Base-by-base conservation (phyloP, 2,329 filamentous ascomycete species). In the Alternaria triticina region DNA sequence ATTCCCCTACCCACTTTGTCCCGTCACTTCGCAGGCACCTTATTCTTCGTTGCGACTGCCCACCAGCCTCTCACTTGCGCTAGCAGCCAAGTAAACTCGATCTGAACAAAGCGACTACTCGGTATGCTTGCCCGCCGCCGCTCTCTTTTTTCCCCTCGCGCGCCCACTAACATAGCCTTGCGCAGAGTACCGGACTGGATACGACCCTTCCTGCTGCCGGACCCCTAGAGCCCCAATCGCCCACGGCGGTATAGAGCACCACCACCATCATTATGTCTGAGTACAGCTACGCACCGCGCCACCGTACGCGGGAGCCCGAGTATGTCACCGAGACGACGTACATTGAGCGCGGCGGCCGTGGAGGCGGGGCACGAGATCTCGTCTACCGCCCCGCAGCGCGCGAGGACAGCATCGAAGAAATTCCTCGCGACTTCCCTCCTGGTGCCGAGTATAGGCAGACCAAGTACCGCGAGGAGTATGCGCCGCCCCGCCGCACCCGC, bases 391-490 rank as follows among this genome's bases (percentile, higher is more conserved):
- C 83, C 54, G 68, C 62, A 52, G 68, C 62, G 46, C 89, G 91
- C 68, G 90, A 94, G 77, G 90, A 93, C 74, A 94, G 90, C 79
- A 89, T 96, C 75, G 94, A 97, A 81, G 92, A 96, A 81, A 89
- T 96, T 64, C 88, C 89, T 68, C 89, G 93, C 70, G 92, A 96
- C 71, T 97, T 96, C 74, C 92, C 92, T 30, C 92, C 93, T 7
- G 89, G 74, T 76, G 78, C 73, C 75, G 81, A 83, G 70, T 81
- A 82, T 70, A 79, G 81, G 28, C 80, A 82, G 52, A 81, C 81
- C 54, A 81, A 77, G 64, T 83, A 84, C 70, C 80, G 85, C 67
- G 84, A 86, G 70, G 80, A 83, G 59, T 81, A 83, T 66, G 79
- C 79, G 59, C 78, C 81, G 54, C 86, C 87, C 67, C 87, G 88